These are phyloP conservation scores for Tephrocybe sp. DNA, from an alignment of 768 basidiomycete genomes.

Conservation along the genomic window DNA sequence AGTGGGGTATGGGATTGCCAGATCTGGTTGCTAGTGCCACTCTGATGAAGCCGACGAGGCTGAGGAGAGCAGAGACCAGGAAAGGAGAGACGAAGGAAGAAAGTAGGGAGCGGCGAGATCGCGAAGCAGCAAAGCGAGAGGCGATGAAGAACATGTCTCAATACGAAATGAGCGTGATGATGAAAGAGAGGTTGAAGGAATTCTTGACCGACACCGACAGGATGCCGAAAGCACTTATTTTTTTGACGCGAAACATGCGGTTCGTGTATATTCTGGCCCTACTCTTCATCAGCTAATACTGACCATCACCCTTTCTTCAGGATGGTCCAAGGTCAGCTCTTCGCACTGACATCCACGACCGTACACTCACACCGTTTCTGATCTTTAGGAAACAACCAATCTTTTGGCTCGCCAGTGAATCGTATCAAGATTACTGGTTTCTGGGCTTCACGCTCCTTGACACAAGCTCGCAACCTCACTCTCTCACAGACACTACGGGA, in stretches of 20 bases:
- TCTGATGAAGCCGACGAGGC: slow-evolving; percentile 59
- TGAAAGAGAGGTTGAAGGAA: slow-evolving; percentile 65
- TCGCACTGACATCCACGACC: slow-evolving; percentile 26
- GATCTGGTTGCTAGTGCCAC: slow-evolving; percentile 76
- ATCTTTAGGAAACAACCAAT: slow-evolving; percentile 70
- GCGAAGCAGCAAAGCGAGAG: slow-evolving; percentile 21
- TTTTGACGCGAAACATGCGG: slow-evolving; percentile 79
- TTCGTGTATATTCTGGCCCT: too few relatives aligned
- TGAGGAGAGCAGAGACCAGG: slow-evolving; percentile 28
- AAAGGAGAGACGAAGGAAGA: slow-evolving; percentile 24
- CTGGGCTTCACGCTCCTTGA: slow-evolving; percentile 74
- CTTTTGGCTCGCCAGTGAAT: slow-evolving; percentile 84
- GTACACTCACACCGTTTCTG: background rate
- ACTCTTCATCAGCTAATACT: background rate
- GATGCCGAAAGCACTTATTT: slow-evolving; percentile 77
- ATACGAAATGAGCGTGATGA: slow-evolving; percentile 66
- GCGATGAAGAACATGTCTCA: slow-evolving; percentile 44
- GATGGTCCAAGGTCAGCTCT: slow-evolving; percentile 48
- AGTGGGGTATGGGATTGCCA: slow-evolving; percentile 71
- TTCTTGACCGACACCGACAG: slow-evolving; percentile 75
- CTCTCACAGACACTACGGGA: slow-evolving; percentile 45
- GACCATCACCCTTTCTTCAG: slow-evolving; percentile 13
- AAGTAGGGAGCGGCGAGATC: slow-evolving; percentile 15
- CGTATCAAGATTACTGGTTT: slow-evolving; percentile 87
- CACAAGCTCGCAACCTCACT: slow-evolving; percentile 41